Evolutionary conservation across 371 early-diverging fungal species (phyloP).

Genomic region (Zychaea mexicana): DNA sequence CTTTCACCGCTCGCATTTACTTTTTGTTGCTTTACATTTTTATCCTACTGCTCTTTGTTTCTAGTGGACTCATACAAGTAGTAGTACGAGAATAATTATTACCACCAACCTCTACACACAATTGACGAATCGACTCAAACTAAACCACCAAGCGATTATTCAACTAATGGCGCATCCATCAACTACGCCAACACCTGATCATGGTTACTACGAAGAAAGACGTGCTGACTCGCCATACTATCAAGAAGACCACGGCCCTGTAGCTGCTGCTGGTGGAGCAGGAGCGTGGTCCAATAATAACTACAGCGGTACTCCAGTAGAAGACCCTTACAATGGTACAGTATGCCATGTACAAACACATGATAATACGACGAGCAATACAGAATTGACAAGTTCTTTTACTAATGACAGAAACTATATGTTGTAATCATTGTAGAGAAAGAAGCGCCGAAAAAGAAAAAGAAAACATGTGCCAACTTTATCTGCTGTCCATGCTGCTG

Average conservation of each 20-base stretch:
- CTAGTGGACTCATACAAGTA: too few relatives aligned
- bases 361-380: too few relatives aligned
- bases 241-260: neutral
- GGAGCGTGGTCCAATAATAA: neutral
- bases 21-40: too few relatives aligned
- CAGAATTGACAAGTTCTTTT: too few relatives aligned
- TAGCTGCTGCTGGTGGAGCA: neutral
- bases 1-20: too few relatives aligned
- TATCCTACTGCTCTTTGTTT: too few relatives aligned
- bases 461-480: constrained; percentile 17
- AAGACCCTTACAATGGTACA: neutral
- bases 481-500: constrained; percentile 42
- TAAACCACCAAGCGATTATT: too few relatives aligned
- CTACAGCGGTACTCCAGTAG: neutral
- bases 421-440: constrained; percentile 1
- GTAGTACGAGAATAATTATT: too few relatives aligned
- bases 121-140: too few relatives aligned
- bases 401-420: neutral
- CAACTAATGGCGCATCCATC: too few relatives aligned
- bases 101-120: too few relatives aligned
- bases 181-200: neutral
- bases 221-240: neutral
- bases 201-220: neutral
- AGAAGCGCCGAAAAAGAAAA: neutral
- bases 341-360: neutral